Conservation (phyloP, 2,329 filamentous ascomycete species). For the Colletotrichum australisinense region DNA sequence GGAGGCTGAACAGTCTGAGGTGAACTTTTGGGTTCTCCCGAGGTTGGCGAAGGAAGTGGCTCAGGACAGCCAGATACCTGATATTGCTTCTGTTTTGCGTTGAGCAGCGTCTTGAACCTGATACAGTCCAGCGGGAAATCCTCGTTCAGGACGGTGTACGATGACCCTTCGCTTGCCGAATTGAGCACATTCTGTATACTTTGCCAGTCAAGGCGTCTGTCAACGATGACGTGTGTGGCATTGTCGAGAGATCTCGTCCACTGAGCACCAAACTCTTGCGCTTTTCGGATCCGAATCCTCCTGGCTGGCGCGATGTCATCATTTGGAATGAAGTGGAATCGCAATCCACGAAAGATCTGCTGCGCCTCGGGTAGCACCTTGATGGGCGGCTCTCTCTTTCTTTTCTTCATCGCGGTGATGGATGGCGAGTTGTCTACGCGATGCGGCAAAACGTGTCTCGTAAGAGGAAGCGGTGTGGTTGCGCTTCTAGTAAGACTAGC, state of each 20-base stretch:
- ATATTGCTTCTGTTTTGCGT: conserved; percentile 70
- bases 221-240: conserved; percentile 85
- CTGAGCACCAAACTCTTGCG: conserved; percentile 78
- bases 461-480: conserved; percentile 44
- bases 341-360: conserved; percentile 70
- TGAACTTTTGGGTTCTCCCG: conserved; percentile 35
- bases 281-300: conserved; percentile 78
- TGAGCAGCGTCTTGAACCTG: conserved; percentile 65
- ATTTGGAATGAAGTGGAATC: conserved; percentile 84
- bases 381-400: conserved; percentile 55
- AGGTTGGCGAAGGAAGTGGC: not conserved
- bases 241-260: conserved; percentile 71
- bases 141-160: conserved; percentile 71
- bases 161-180: conserved; percentile 37
- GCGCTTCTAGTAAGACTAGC: conserved; percentile 36
- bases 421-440: conserved; percentile 24
- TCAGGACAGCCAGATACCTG: conserved; percentile 61
- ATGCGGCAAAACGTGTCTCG: conserved; percentile 31
- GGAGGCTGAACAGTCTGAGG: conserved; percentile 42
- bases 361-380: conserved; percentile 62
- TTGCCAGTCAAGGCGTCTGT: conserved; percentile 72
- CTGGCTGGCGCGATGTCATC: conserved; percentile 77
- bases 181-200: conserved; percentile 71
- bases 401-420: conserved; percentile 51
- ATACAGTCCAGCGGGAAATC: conserved; percentile 78